Evolutionary conservation across 805 yeast genomes (phyloP), one percentile per base, ranked within the genome.

Genomic region (Isabelozyma rhagii): DNA sequence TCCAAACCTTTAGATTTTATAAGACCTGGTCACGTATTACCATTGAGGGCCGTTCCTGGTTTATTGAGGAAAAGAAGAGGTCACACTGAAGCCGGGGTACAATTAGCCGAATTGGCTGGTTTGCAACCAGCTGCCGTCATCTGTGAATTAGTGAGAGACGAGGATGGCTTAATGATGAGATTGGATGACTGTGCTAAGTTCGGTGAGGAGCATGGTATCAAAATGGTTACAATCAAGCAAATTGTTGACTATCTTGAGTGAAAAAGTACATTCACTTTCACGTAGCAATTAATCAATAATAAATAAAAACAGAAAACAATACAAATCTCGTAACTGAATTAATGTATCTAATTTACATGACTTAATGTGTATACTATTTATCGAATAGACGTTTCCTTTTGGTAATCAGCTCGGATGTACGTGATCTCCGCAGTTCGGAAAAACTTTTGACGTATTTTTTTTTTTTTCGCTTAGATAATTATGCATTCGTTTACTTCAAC

Each of bases 71-170:
- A 74, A 45, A 87, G 99, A 75, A 77, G 88, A 50, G 99, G 99
- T 13, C 99, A 94, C 66, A 94, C 99, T 9, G 99, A 94, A 72
- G 98, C 99, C 14, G 91, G 90, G 27, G 96, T 94, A 8, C 96
- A 93, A 63, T 76, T 94, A 55, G 85, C 96, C 63, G 72, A 74
- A 60, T 75, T 92, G 60, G 79, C 93, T 6, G 91, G 90, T 0
- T 75, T 88, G 57, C 81, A 81, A 54, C 96, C 94, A 1, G 99
- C 90, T 1, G 96, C 88, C 13, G 94, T 87, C 38, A 93, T 94
- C 58, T 89, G 98, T 68, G 99, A 94, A 72, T 75, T 94, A 58
- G 98, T 94, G 21, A 82, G 87, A 50, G 98, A 91, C 56, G 87
- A 83, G 44, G 98, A 94, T 62, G 99, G 99, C 0, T 75, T 87